Evolutionary conservation across 1,284 basidiomycete species (phyloP).

Genomic region (Xerocomus nothofagi): DNA sequence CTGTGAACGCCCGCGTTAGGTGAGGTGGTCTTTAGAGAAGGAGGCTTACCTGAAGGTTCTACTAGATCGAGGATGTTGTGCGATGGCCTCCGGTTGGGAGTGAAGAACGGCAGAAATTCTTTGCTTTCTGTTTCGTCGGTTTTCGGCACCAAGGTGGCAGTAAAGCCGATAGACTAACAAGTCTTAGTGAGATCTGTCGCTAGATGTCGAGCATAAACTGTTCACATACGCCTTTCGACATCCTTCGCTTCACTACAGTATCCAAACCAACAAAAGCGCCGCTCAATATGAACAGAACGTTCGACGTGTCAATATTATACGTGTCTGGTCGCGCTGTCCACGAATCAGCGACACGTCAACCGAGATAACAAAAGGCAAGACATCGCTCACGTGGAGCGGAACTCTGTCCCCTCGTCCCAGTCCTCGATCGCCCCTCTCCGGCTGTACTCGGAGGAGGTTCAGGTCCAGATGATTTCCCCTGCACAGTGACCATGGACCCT

Average conservation of each 20-base stretch:
- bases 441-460: constrained; percentile 44
- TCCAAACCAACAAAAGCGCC: constrained; percentile 96
- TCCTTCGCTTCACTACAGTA: constrained; percentile 71
- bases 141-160: constrained; percentile 58
- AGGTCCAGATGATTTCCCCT: constrained; percentile 60
- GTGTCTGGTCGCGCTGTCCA: constrained; percentile 61
- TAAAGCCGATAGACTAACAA: constrained; percentile 83
- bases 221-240: constrained; percentile 75
- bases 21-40: constrained; percentile 1
- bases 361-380: neutral
- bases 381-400: constrained; percentile 22
- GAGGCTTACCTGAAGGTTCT: constrained; percentile 58
- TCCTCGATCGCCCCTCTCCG: constrained; percentile 47
- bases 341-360: neutral
- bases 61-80: constrained; percentile 61
- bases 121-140: constrained; percentile 35
- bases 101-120: constrained; percentile 65
- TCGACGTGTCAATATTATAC: constrained; percentile 82
- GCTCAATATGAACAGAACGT: constrained; percentile 88
- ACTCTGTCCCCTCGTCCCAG: constrained; percentile 38
- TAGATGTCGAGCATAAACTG: neutral
- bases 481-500: constrained; percentile 82
- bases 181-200: neutral
- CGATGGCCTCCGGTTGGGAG: constrained; percentile 56
- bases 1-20: constrained; percentile 37